Percentiles rank a stretch among this genome's conserved stretches.
phyloP scores from a whole-genome alignment of 2,329 filamentous ascomycete species.

The Ophiostoma perfectum region DNA sequence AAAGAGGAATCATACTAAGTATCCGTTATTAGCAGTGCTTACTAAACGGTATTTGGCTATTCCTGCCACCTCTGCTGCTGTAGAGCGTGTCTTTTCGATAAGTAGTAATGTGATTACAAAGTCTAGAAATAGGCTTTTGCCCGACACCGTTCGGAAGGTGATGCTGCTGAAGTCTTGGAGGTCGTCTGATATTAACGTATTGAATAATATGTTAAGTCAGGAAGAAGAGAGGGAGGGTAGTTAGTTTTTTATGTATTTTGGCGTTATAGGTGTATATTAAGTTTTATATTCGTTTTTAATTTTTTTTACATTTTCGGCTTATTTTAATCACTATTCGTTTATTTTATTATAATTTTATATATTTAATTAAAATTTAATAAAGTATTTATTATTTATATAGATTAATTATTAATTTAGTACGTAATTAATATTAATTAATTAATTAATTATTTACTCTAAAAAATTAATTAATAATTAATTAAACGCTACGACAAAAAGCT shows the following conservation, averaged over 20 bases:
- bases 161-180: no score
- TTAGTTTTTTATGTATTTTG: constrained; percentile 1
- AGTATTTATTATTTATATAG: neutral
- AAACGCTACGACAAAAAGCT: neutral
- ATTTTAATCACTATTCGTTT: neutral
- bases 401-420: neutral
- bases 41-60: neutral
- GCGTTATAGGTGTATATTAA: neutral
- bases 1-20: neutral
- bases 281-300: neutral
- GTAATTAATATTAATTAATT: constrained; percentile 1
- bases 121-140: neutral
- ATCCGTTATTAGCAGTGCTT: neutral
- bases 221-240: neutral
- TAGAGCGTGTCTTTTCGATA: neutral
- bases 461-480: constrained; percentile 5
- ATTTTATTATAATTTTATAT: neutral
- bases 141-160: neutral
- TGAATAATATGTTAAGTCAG: neutral
- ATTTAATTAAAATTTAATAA: neutral
- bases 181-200: no score
- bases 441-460: neutral
- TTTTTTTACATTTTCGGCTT: neutral
- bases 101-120: neutral
- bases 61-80: neutral